These are phyloP conservation scores for Sordariomycetes sp. DNA, from an alignment of 2,329 filamentous ascomycete genomes.

Conservation along the genomic window DNA sequence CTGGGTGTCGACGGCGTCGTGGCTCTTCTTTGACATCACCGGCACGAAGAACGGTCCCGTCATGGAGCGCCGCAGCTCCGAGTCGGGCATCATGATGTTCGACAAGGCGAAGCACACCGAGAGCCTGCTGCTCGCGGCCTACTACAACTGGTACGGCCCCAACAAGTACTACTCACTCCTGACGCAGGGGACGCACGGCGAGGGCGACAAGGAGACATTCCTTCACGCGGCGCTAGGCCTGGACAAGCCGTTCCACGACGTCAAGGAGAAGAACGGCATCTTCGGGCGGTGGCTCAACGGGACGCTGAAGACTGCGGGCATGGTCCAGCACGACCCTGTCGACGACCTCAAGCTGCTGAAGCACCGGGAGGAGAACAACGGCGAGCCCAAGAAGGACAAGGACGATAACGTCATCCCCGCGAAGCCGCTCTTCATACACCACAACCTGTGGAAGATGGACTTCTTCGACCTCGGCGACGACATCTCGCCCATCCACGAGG, in stretches of 20 bases:
- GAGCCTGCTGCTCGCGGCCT: slow-evolving; percentile 32
- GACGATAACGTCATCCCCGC: slow-evolving; percentile 8
- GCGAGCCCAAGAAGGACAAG: slow-evolving; percentile 7
- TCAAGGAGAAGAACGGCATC: slow-evolving; percentile 16
- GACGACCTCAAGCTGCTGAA: slow-evolving; percentile 14
- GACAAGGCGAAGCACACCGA: slow-evolving; percentile 31
- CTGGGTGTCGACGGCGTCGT: slow-evolving; percentile 27
- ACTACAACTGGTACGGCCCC: slow-evolving; percentile 43
- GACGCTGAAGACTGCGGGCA: slow-evolving; percentile 11
- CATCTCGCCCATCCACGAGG: slow-evolving; percentile 9
- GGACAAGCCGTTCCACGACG: slow-evolving; percentile 23
- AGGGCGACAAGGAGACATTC: slow-evolving; percentile 36
- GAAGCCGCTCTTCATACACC: slow-evolving; percentile 19
- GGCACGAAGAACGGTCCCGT: slow-evolving; percentile 17
- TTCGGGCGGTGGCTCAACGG: slow-evolving; percentile 18
- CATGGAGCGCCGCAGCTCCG: slow-evolving; percentile 21
- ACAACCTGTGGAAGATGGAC: slow-evolving; percentile 22
- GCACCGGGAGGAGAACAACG: slow-evolving; percentile 4
- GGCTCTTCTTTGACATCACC: slow-evolving; percentile 29
- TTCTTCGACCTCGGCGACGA: slow-evolving; percentile 12
- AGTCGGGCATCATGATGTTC: slow-evolving; percentile 33
- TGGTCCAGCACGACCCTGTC: slow-evolving; percentile 16
- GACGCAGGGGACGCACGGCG: slow-evolving; percentile 25
- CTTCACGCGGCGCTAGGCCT: slow-evolving; percentile 27
- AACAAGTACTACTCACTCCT: slow-evolving; percentile 33